phyloP scores from a whole-genome alignment of 805 yeast species.

The Diddensiella santjacobensis region DNA sequence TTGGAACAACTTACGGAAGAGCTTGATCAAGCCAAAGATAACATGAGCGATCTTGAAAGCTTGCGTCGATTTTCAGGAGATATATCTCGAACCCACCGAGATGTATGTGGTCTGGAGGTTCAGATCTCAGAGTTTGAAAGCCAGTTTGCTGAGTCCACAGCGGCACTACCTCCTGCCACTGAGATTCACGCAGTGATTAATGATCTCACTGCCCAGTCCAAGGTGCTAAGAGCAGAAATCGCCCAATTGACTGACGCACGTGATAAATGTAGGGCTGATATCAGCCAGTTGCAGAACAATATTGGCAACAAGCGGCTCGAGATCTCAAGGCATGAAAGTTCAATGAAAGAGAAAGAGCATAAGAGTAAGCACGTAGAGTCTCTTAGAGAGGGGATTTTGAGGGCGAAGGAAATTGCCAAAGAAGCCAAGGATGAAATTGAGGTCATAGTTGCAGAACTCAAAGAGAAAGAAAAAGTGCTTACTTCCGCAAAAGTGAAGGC shows the following conservation, averaged over 20 bases:
- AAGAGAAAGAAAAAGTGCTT: constrained; percentile 10
- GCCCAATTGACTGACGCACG: constrained; percentile 38
- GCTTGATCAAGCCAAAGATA: constrained; percentile 16
- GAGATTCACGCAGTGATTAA: constrained; percentile 26
- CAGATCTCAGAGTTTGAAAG: constrained; percentile 26
- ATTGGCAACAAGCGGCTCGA: constrained; percentile 51
- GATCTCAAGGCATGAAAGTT: constrained; percentile 51
- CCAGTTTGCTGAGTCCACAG: constrained; percentile 24
- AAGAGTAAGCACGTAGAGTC: constrained; percentile 20
- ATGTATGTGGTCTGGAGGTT: constrained; percentile 22
- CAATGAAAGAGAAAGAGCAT: constrained; percentile 44
- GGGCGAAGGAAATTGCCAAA: constrained; percentile 12
- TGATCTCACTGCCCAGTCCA: constrained; percentile 39
- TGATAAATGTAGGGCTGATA: constrained; percentile 43
- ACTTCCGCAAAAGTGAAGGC: constrained; percentile 10
- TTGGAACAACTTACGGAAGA: constrained; percentile 13
- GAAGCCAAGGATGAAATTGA: constrained; percentile 10
- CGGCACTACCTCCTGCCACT: constrained; percentile 20
- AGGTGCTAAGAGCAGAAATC: constrained; percentile 37
- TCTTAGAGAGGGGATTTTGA: constrained; percentile 5
- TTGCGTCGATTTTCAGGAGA: constrained; percentile 33
- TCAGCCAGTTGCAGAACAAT: constrained; percentile 44
- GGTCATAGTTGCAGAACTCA: constrained; percentile 10
- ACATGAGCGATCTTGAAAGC: constrained; percentile 24
- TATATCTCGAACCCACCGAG: constrained; percentile 28